Percentiles rank a stretch among this genome's conserved stretches.
These are phyloP conservation scores for Selaginella moellendorffii DNA, from an alignment of 75 land plant genomes.

Conservation along the genomic window DNA sequence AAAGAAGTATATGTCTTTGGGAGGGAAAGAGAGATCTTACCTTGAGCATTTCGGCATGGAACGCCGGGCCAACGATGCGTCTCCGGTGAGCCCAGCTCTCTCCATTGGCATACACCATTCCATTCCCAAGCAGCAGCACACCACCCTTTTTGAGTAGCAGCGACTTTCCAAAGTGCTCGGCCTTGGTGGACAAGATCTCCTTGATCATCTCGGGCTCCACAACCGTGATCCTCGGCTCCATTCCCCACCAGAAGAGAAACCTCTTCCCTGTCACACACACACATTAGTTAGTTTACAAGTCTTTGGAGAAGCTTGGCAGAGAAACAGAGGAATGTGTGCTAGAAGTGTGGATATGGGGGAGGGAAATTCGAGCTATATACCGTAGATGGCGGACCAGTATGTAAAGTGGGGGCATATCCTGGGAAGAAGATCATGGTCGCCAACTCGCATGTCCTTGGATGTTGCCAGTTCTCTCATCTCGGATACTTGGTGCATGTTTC, in stretches of 20 bases:
- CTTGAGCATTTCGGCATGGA: conserved; percentile 50
- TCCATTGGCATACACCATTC: conserved; percentile 61
- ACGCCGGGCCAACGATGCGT: conserved; percentile 47
- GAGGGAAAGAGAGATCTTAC: conserved; percentile 11
- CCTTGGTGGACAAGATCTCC: conserved; percentile 19
- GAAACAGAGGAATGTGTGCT: neutral
- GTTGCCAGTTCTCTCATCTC: conserved; percentile 8
- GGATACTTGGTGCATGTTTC: conserved; percentile 34
- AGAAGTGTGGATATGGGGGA: neutral
- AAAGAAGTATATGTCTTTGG: neutral
- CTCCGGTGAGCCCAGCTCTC: conserved; percentile 50
- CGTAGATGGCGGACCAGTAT: conserved; percentile 69
- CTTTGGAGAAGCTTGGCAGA: neutral
- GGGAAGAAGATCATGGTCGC: conserved; percentile 42
- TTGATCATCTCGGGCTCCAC: conserved; percentile 30
- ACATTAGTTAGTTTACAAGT: neutral
- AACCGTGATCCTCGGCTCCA: conserved; percentile 6
- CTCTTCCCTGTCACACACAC: neutral
- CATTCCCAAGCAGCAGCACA: conserved; percentile 47
- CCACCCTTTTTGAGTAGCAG: conserved; percentile 40
- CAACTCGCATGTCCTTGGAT: neutral
- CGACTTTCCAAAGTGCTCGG: conserved; percentile 33
- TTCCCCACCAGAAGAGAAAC: conserved; percentile 1
- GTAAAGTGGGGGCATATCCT: conserved; percentile 60
- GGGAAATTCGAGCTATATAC: conserved; percentile 17